These are phyloP conservation scores for Cercophora samala DNA, from an alignment of 495 filamentous ascomycete genomes.

Conservation along the genomic window DNA sequence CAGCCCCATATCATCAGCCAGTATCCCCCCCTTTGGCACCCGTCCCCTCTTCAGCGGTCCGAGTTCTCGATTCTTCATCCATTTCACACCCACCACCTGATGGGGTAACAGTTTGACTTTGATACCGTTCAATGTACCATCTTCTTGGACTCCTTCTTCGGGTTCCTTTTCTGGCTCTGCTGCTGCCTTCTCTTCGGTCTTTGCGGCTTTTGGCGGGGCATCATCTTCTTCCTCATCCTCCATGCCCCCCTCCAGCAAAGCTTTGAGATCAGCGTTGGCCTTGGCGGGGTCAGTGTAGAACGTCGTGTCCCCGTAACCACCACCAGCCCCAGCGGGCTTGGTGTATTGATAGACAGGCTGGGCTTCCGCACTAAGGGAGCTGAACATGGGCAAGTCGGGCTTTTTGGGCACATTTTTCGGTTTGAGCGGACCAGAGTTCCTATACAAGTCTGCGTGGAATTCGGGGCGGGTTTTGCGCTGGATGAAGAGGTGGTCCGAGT, in stretches of 20 bases:
- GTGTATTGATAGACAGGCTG: conserved; percentile 31
- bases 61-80: conserved; percentile 89
- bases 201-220: conserved; percentile 20
- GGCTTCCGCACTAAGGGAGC: conserved; percentile 33
- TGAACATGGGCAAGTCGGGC: conserved; percentile 38
- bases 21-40: conserved; percentile 78
- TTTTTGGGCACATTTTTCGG: conserved; percentile 36
- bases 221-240: conserved; percentile 67
- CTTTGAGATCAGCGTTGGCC: conserved; percentile 82
- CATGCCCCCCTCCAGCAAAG: conserved; percentile 78
- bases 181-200: not conserved
- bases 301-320: conserved; percentile 49
- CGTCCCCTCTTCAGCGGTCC: conserved; percentile 73
- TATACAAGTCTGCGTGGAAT: conserved; percentile 45
- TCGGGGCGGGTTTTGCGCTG: conserved; percentile 46
- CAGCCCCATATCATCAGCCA: conserved; percentile 84
- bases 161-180: conserved; percentile 23
- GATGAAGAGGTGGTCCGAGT: conserved; percentile 43
- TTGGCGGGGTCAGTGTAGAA: conserved; percentile 73
- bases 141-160: conserved; percentile 25
- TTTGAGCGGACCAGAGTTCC: conserved; percentile 37
- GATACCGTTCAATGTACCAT: conserved; percentile 61
- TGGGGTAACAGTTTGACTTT: conserved; percentile 85
- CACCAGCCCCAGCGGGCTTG: conserved; percentile 33
- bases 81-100: conserved; percentile 85